Evolutionary conservation across 2,329 filamentous ascomycete species (phyloP).

Genomic region (Gliomastix tumulicola): DNA sequence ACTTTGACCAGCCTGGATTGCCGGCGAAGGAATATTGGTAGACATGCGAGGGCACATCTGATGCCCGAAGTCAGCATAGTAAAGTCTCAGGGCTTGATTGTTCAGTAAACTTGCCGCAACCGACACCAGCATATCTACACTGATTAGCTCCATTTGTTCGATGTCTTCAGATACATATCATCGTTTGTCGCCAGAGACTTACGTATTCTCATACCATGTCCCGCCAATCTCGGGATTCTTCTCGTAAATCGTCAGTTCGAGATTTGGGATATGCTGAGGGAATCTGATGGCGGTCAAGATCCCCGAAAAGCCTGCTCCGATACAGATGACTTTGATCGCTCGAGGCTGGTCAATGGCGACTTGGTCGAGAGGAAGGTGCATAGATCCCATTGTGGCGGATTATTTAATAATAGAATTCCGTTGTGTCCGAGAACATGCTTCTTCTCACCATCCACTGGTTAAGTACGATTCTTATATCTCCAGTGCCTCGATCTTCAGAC

Average conservation of each 20-base stretch:
- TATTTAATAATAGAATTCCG: too few relatives aligned
- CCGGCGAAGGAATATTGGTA: slow-evolving; percentile 18
- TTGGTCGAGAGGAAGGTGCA: too few relatives aligned
- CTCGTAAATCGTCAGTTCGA: not conserved
- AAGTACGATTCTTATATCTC: too few relatives aligned
- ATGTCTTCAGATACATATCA: not conserved
- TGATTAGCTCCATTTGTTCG: too few relatives aligned
- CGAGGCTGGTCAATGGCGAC: not conserved
- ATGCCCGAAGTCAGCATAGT: too few relatives aligned
- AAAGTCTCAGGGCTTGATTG: too few relatives aligned
- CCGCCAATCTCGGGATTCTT: not conserved
- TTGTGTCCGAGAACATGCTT: too few relatives aligned
- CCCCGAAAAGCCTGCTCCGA: not conserved
- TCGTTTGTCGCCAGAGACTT: not conserved
- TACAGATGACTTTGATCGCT: not conserved
- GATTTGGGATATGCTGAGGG: too few relatives aligned
- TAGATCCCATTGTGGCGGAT: too few relatives aligned
- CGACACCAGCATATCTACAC: slow-evolving; percentile 3
- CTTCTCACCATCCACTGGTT: too few relatives aligned
- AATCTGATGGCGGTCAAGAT: slow-evolving; percentile 47
- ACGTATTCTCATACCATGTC: not conserved
- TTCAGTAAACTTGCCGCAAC: too few relatives aligned
- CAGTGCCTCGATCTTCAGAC: too few relatives aligned
- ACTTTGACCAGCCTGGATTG: slow-evolving; percentile 2
- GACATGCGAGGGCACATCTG: slow-evolving; percentile 5